Base-by-base conservation (phyloP, 768 basidiomycete genomes). In the Termitomyces sp. region DNA sequence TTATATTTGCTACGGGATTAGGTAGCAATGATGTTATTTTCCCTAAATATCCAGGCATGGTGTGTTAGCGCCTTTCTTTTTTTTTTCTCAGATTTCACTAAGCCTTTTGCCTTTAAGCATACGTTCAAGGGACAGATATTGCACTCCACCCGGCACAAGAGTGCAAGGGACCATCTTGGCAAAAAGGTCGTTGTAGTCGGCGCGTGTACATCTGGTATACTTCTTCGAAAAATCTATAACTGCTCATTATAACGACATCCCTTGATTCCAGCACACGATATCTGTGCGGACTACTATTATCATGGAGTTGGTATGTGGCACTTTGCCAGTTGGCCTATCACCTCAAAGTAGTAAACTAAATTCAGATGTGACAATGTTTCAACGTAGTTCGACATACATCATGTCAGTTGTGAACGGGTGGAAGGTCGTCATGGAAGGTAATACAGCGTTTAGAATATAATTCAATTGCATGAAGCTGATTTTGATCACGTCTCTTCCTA, bases 161-260 rank as follows among this genome's bases (percentile, higher is more conserved):
- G 67, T n/a, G 84, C 85, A 0, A 69, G 72, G 11, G 82, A 83
- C 41, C 84, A 84, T 62, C 46, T 66, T 1, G 88, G 86, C 14
- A 90, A 90, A 72, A 90, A 85, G 64, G 86, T 88, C 0, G 75
- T 85, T 3, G 82, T 91, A 2, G 71, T 90, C 4, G 88, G 88
- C 1, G 77, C 87, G 14, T 83, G 83, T 53, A 87, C 85, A 11
- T 85, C 86, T 20, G 74, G 76, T 75, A 43, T 13, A 33, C 33
- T 13, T 11, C 35, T 36, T 11, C 11, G 11, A 18, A 16, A n/a
- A 41, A 18, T n/a, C 11, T 43, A n/a, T 16, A 11, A 43, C 22
- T 5, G 4, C 11, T 20, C 41, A 11, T 11, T 20, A 9, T 4
- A 11, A 43, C 10, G 20, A 36, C 20, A 43, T 43, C 41, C 5